Conservation (phyloP, 306 rosid species). For the Elaeagnus macrophylla region DNA sequence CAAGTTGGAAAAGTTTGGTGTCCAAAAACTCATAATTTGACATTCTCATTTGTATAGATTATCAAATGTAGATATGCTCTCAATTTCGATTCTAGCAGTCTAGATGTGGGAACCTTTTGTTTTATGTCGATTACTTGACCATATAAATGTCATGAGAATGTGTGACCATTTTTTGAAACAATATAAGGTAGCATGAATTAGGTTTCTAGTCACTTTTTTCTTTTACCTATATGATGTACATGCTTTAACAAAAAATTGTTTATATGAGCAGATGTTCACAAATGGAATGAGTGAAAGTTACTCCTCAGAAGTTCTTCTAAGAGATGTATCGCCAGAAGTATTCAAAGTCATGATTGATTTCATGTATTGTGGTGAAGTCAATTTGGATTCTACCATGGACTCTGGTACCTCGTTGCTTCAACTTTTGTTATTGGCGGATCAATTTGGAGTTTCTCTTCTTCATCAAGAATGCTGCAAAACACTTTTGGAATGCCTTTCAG, state of each 20-base stretch:
- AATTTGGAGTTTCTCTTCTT: constrained; percentile 80
- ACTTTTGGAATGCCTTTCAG: constrained; percentile 78
- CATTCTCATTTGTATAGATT: too few species aligned
- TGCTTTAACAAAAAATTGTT: constrained; percentile 10
- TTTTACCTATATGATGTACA: neutral
- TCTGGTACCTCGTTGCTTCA: constrained; percentile 64
- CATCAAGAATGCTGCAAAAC: constrained; percentile 89
- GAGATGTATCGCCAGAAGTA: constrained; percentile 78
- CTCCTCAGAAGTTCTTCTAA: constrained; percentile 56
- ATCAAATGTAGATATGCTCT: too few species aligned
- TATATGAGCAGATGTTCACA: constrained; percentile 75
- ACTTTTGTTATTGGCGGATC: constrained; percentile 79
- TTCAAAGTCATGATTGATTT: constrained; percentile 69
- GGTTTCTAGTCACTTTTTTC: neutral
- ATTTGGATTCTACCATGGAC: constrained; percentile 35
- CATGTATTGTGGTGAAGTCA: constrained; percentile 65
- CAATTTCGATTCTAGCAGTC: too few species aligned
- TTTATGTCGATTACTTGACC: too few species aligned
- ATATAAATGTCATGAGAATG: too few species aligned
- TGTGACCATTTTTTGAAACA: too few species aligned
- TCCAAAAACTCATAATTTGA: too few species aligned
- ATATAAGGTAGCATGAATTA: too few species aligned
- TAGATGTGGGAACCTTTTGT: too few species aligned
- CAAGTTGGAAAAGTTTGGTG: too few species aligned
- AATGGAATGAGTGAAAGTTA: constrained; percentile 96